phyloP scores from a whole-genome alignment of 768 basidiomycete genomes.

The Termitomyces heimii region DNA sequence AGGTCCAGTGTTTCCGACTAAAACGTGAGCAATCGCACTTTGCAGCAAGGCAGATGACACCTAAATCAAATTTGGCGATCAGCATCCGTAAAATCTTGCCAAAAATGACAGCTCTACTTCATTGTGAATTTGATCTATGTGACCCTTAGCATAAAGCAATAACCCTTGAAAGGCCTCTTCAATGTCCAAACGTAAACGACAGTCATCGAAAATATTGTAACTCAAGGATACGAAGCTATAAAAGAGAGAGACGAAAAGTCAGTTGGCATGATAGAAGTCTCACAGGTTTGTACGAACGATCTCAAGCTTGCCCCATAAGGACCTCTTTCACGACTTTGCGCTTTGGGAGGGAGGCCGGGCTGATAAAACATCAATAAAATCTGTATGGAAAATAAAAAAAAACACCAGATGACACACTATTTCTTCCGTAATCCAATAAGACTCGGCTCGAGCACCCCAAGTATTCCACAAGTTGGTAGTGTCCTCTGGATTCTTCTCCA shows the following conservation, averaged over 20 bases:
- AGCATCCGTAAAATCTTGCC: neutral
- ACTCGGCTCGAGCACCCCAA: too few relatives aligned
- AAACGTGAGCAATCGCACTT: slow-evolving; percentile 11
- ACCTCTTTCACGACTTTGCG: slow-evolving; percentile 20
- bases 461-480: too few relatives aligned
- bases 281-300: slow-evolving; percentile 26
- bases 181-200: slow-evolving; percentile 37
- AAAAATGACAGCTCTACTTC: slow-evolving; percentile 9
- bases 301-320: slow-evolving; percentile 40
- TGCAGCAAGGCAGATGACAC: neutral
- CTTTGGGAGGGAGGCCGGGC: slow-evolving; percentile 39
- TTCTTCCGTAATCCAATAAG: slow-evolving; percentile 48
- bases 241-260: neutral
- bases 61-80: neutral
- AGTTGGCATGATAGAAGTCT: neutral
- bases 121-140: slow-evolving; percentile 22
- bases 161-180: slow-evolving; percentile 25
- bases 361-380: slow-evolving; percentile 11
- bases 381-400: neutral
- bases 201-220: slow-evolving; percentile 38
- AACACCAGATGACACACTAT: slow-evolving; percentile 37
- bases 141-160: slow-evolving; percentile 20
- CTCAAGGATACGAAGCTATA: slow-evolving; percentile 41
- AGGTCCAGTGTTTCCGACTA: slow-evolving; percentile 14
- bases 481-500: too few relatives aligned